Conservation (phyloP, 169 alveolate genomes). For the Cyclospora cayetanensis region DNA sequence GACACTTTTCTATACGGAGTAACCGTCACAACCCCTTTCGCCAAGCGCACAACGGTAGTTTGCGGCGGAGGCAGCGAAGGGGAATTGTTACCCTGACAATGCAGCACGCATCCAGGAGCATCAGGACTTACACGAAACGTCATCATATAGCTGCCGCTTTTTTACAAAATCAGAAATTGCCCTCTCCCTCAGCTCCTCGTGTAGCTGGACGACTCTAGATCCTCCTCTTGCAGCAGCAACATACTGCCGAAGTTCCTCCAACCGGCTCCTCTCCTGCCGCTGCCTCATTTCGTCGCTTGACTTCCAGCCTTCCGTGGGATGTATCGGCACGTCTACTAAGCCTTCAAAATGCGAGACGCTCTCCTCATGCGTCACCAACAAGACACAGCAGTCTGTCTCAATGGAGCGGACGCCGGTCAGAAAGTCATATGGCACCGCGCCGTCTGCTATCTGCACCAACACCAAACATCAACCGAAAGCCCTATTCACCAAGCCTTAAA, state of each 20-base stretch:
- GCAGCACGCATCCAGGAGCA: no score
- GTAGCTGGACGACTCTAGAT: background rate
- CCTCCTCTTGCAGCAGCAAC: conserved; percentile 9
- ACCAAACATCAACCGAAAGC: no score
- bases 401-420: background rate
- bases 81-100: no score
- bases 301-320: background rate
- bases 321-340: background rate
- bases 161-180: background rate
- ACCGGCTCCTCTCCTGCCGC: no score
- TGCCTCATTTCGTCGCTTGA: background rate
- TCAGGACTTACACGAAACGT: background rate
- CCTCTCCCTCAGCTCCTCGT: background rate
- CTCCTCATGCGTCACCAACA: background rate
- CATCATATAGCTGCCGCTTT: background rate
- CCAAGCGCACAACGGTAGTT: no score
- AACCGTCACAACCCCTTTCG: no score
- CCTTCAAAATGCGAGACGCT: background rate
- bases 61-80: no score
- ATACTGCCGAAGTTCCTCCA: background rate
- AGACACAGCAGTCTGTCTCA: background rate
- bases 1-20: no score
- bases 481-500: no score
- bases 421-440: background rate
- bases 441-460: background rate